Conservation (phyloP, 2,329 filamentous ascomycete species). For the Fusarium circinatum region DNA sequence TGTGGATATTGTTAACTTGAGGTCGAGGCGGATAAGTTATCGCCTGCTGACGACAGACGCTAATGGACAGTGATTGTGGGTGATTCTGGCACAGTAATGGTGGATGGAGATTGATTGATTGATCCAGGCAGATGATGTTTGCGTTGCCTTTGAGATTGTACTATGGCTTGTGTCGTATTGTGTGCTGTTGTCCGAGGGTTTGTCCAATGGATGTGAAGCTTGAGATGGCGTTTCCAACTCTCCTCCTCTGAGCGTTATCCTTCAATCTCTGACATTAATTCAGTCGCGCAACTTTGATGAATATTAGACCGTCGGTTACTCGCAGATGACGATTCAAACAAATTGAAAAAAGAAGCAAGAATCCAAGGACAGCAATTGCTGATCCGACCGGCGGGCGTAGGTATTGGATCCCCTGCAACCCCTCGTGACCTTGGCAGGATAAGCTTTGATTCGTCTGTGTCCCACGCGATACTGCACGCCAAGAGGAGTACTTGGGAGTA, state of each 20-base stretch:
- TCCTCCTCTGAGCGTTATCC: background rate
- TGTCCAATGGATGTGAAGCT: background rate
- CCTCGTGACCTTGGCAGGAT: conserved; percentile 32
- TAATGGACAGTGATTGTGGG: conserved; percentile 21
- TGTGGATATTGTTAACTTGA: conserved; percentile 18
- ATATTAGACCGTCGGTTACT: background rate
- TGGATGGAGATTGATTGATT: conserved; percentile 1
- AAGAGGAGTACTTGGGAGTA: conserved; percentile 30
- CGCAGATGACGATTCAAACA: conserved; percentile 10
- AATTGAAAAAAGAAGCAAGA: background rate
- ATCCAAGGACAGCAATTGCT: conserved; percentile 17
- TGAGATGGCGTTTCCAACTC: background rate
- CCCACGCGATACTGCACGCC: conserved; percentile 26
- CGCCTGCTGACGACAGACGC: conserved; percentile 31
- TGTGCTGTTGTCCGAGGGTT: background rate
- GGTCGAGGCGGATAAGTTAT: conserved; percentile 9
- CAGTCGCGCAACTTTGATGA: conserved; percentile 3
- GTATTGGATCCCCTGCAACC: conserved; percentile 15
- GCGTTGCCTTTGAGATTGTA: conserved; percentile 3
- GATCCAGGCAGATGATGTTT: conserved; percentile 10
- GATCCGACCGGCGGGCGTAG: conserved; percentile 28
- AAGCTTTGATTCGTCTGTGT: conserved; percentile 31
- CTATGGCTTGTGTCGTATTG: background rate
- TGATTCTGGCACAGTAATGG: conserved; percentile 16
- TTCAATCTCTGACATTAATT: background rate